Base-by-base conservation (phyloP, 1,139 yeast species). In the Blastobotrys raffinosifermentans region DNA sequence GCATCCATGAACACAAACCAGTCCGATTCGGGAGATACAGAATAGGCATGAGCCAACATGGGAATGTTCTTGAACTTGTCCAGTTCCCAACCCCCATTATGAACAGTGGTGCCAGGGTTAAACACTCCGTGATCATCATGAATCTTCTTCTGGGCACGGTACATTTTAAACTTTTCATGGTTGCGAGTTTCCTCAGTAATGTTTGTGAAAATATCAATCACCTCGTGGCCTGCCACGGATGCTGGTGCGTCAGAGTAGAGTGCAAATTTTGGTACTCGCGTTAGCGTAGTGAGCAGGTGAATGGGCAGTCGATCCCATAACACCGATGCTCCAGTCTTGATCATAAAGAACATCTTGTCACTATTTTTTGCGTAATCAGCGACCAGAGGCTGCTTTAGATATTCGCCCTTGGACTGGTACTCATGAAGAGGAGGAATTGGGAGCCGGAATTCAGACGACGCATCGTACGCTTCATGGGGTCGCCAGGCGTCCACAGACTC, bases 1-100 rank as follows among this genome's bases (percentile, higher is more conserved):
- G 55, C 66, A 37, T 63, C 68, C 44, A 61, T 54, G 44, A 63
- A 58, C 25, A 61, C 48, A 42, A 53, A 63, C 68, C 68, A 63
- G 26, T 59, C 54, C 10, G 48, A 37, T 4, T 46, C 33, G 11
- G 62, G 61, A 19, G 56, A 45, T 4, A 32, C 36, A n/a, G 37
- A 29, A 46, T 54, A 63, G 2, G 66, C 67, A 31, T 61, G 61
- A 5, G 45, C 48, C 19, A 60, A 51, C 59, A 64, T 63, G 18
- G 68, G 68, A 15, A 64, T 42, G 40, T 63, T 63, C 42, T 64
- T 64, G 50, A 52, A 61, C 40, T 55, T 50, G 47, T 64, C 69
- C 7, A 60, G 48, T 3, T 53, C 48, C 68, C 68, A 64, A 11
- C 62, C 64, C 15, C 45, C 49, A 17, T 36, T 38, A 15, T 43